Conservation (phyloP, 2,329 filamentous ascomycete genomes). For the Nemania sp. region DNA sequence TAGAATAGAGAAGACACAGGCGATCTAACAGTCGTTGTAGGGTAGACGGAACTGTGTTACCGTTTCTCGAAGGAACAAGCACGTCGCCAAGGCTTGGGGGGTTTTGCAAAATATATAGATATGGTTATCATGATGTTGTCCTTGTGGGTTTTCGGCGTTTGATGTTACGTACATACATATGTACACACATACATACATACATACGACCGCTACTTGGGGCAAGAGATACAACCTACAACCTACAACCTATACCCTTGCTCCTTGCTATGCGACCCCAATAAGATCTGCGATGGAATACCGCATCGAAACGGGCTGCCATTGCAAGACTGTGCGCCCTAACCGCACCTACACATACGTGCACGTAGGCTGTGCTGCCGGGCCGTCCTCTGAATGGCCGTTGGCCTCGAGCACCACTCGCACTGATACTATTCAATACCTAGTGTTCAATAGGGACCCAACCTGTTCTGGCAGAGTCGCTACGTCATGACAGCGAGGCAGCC, state of each 20-base stretch:
- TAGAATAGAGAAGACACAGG: constrained; percentile 2
- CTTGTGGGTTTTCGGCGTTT: not conserved
- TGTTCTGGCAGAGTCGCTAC: constrained; percentile 13
- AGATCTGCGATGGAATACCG: constrained; percentile 19
- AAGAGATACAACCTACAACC: not conserved
- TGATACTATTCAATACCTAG: constrained; percentile 1
- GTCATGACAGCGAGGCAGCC: constrained; percentile 15
- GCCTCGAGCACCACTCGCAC: constrained; percentile 18
- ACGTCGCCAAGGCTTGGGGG: too few species aligned
- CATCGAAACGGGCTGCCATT: constrained; percentile 7
- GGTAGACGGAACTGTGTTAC: not conserved
- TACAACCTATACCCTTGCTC: too few species aligned
- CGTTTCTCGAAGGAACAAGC: not conserved
- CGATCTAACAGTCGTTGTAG: constrained; percentile 7
- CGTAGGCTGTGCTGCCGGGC: not conserved
- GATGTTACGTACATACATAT: constrained; percentile 6
- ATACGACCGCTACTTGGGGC: not conserved
- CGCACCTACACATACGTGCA: not conserved
- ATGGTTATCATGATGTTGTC: constrained; percentile 2
- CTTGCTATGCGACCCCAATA: constrained; percentile 10
- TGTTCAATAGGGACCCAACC: not conserved
- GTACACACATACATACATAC: too few species aligned
- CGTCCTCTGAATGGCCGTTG: constrained; percentile 13
- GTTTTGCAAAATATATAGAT: constrained; percentile 2
- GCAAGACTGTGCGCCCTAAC: constrained; percentile 1